Evolutionary conservation across 768 basidiomycete genomes (phyloP), one percentile per base, ranked within the genome.

Genomic region (Tephrocybe sp.): DNA sequence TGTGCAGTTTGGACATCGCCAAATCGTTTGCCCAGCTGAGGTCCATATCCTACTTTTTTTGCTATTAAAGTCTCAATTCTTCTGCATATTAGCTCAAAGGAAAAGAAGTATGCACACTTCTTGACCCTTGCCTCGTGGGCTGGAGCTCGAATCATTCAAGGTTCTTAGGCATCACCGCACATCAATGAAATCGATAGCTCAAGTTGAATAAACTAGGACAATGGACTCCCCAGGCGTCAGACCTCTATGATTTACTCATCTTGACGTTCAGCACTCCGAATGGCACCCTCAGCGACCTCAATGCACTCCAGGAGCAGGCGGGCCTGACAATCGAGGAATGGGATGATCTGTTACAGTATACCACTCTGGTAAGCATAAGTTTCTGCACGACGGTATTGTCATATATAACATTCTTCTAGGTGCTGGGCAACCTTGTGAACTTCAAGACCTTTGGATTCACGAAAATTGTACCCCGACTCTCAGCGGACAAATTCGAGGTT

Each of bases 391-490:
- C 19, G 33, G 11, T 9, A 37, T 1, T 15, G 24, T 33, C 11
- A 3, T 29, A 39, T 19, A 12, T 33, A 19, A 5, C 15, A 23
- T 27, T n/a, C 13, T 39, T 22, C 16, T 25, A 78, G 77, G 76
- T 77, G 12, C 58, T 86, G 50, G 79, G 77, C 62, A 84, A 84
- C 61, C 71, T 86, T 18, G 78, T 80, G 19, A 92, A 92, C 67
- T 91, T 83, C 69, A 88, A 81, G 63, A 78, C 75, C 2, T 94
- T 94, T 54, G 91, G 91, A 1, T 88, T 86, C 60, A 88, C 87
- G 36, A 94, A 94, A 70, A 86, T 94, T 56, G 62, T 91, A 41
- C 91, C 92, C 18, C 84, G 92, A 18, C 58, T 88, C 39, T 58
- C 80, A 2, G 59, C 73, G 19, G 74, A 70, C 13, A 82, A 79